Base-by-base conservation (phyloP, 164 flowering plant species). In the Berberis thunbergii region DNA sequence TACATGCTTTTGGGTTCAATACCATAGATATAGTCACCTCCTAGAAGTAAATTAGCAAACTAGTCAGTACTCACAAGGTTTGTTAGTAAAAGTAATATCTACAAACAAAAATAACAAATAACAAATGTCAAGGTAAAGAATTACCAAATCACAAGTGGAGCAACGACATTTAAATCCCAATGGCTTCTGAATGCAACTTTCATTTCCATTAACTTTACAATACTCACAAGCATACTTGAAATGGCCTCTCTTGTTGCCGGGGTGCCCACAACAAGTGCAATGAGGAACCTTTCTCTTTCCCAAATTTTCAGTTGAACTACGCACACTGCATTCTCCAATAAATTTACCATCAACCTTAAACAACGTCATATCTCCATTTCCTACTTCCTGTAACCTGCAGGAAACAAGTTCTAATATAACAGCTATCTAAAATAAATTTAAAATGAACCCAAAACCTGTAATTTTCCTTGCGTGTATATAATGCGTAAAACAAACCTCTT, bases 191-290 rank as follows among this genome's bases (percentile, higher is more conserved):
- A 50, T 13, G 74, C 99, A 95, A 59, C 81, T 77, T 48, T 68
- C 69, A 45, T 64, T 64, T 61, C 43, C 49, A 72, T 38, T 72
- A n/a, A 68, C 71, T 43, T 6, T 44, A 67, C 99, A 94, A 70
- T 74, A 66, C 67, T 79, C 80, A 64, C 99, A 95, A 55, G 91
- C 76, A 65, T 63, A 70, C 78, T 81, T 82, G 41, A 77, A 49
- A 77, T 95, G 99, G 63, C 73, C 70, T 73, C 71, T 84, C 69
- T 87, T 91, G 79, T 63, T 85, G 53, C 99, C 97, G 3, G 92
- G 97, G 79, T 95, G 97, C 57, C 99, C 97, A 81, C 99, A 95
- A 60, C 79, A 39, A 54, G 97, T 87, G 71, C 99, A 95, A 67
- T 95, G 99, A 60, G 83, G 77, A 52, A 60, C 41, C 74, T 77